Evolutionary conservation across 768 basidiomycete genomes (phyloP).

Genomic region (Suillus fuscotomentosus): DNA sequence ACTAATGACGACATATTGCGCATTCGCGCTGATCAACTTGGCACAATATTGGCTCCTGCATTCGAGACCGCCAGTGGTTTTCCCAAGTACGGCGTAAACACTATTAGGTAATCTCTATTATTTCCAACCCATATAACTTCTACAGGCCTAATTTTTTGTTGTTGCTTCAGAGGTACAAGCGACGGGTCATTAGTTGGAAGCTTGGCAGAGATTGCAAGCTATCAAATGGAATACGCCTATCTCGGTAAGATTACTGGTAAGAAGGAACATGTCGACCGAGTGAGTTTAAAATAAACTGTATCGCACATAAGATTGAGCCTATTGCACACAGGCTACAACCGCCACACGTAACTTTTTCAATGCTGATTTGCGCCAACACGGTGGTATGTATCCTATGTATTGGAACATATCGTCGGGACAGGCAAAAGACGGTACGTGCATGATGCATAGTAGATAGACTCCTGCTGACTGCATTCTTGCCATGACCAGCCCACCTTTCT

Average conservation of each 20-base stretch:
- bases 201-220: slow-evolving; percentile 79
- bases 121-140: slow-evolving; percentile 13
- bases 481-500: slow-evolving; percentile 42
- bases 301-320: not conserved
- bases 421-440: slow-evolving; percentile 46
- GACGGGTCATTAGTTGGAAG: slow-evolving; percentile 37
- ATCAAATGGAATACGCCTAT: slow-evolving; percentile 85
- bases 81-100: slow-evolving; percentile 69
- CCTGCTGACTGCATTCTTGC: slow-evolving; percentile 4
- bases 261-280: slow-evolving; percentile 56
- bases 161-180: slow-evolving; percentile 1
- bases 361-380: slow-evolving; percentile 43
- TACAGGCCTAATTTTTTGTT: not conserved
- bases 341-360: slow-evolving; percentile 48
- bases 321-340: slow-evolving; percentile 39
- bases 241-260: slow-evolving; percentile 78
- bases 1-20: slow-evolving; percentile 62
- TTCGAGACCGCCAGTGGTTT: slow-evolving; percentile 73
- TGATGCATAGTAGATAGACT: not conserved
- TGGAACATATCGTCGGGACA: slow-evolving; percentile 53
- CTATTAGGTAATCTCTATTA: slow-evolving; percentile 41
- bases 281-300: slow-evolving; percentile 25
- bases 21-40: slow-evolving; percentile 76
- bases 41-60: slow-evolving; percentile 62
- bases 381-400: slow-evolving; percentile 62